Percentiles rank a stretch among this genome's conserved stretches.
These are phyloP conservation scores for Fonsecaea erecta DNA, from an alignment of 2,329 filamentous ascomycete species.

Conservation along the genomic window DNA sequence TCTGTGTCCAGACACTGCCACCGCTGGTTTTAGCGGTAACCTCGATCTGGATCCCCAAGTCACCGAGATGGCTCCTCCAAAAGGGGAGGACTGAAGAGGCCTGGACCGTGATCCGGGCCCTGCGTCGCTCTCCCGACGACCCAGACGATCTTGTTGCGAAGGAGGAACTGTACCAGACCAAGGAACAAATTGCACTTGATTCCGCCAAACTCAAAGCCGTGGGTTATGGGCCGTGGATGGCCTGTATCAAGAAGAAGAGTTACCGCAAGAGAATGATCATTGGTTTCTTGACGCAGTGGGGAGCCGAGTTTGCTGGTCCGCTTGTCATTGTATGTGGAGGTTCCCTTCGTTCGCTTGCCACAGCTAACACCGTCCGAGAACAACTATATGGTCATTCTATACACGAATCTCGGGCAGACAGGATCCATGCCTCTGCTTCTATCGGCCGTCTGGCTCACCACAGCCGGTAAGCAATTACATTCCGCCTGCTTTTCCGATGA, in stretches of 20 bases:
- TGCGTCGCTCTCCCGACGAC: conserved; percentile 50
- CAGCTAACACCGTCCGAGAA: conserved; percentile 31
- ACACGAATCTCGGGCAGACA: conserved; percentile 44
- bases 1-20: conserved; percentile 29
- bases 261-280: conserved; percentile 59
- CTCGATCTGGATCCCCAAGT: conserved; percentile 30
- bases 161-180: conserved; percentile 48
- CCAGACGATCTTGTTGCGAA: conserved; percentile 46
- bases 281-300: conserved; percentile 59
- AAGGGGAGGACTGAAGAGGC: conserved; percentile 44
- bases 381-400: conserved; percentile 51
- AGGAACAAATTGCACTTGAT: conserved; percentile 34
- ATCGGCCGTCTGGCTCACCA: conserved; percentile 52
- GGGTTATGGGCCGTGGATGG: conserved; percentile 51
- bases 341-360: conserved; percentile 25
- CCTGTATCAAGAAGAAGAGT: conserved; percentile 53
- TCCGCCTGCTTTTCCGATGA: background rate
- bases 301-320: conserved; percentile 58
- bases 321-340: conserved; percentile 53
- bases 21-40: conserved; percentile 27
- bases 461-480: conserved; percentile 44
- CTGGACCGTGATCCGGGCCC: conserved; percentile 41
- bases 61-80: conserved; percentile 33
- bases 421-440: conserved; percentile 51
- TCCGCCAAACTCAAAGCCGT: conserved; percentile 45